phyloP scores from a whole-genome alignment of 2,329 filamentous ascomycete species.

The Knoxdaviesia proteae region DNA sequence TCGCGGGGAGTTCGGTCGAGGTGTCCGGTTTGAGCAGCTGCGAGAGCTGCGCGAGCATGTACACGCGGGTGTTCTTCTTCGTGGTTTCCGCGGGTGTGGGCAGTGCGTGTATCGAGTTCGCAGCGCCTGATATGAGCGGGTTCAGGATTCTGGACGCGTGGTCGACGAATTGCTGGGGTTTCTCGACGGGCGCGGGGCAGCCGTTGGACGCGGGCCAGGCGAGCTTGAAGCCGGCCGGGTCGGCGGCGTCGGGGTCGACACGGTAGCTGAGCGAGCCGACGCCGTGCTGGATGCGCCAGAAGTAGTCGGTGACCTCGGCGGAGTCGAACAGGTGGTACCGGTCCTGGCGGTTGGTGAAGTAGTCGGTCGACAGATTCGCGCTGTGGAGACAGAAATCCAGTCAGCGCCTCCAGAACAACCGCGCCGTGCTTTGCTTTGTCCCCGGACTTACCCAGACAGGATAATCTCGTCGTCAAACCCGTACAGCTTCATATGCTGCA shows the following conservation, averaged over 20 bases:
- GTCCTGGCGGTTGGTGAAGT: constrained; percentile 91
- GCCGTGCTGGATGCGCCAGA: constrained; percentile 52
- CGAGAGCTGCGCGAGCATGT: constrained; percentile 73
- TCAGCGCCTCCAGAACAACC: not conserved
- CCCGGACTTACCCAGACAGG: constrained; percentile 49
- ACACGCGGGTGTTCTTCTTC: constrained; percentile 46
- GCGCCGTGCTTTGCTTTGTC: no score
- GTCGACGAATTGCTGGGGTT: constrained; percentile 47
- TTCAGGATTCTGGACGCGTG: constrained; percentile 46
- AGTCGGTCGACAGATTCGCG: constrained; percentile 80
- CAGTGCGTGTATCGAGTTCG: not conserved
- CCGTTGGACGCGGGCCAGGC: constrained; percentile 60
- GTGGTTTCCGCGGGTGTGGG: constrained; percentile 4
- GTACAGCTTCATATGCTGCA: constrained; percentile 98
- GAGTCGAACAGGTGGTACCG: constrained; percentile 83
- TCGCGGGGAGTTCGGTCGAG: constrained; percentile 72
- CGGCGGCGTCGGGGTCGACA: constrained; percentile 38
- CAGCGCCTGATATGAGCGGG: constrained; percentile 31
- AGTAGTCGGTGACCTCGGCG: constrained; percentile 62
- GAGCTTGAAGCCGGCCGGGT: constrained; percentile 35
- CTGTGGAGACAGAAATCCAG: constrained; percentile 11
- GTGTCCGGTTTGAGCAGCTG: constrained; percentile 59
- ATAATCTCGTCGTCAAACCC: constrained; percentile 91
- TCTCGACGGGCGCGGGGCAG: constrained; percentile 51
- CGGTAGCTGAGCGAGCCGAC: constrained; percentile 67